Evolutionary conservation across 352 stramenopile species (phyloP).

Genomic region (Globisporangium echinulatum): DNA sequence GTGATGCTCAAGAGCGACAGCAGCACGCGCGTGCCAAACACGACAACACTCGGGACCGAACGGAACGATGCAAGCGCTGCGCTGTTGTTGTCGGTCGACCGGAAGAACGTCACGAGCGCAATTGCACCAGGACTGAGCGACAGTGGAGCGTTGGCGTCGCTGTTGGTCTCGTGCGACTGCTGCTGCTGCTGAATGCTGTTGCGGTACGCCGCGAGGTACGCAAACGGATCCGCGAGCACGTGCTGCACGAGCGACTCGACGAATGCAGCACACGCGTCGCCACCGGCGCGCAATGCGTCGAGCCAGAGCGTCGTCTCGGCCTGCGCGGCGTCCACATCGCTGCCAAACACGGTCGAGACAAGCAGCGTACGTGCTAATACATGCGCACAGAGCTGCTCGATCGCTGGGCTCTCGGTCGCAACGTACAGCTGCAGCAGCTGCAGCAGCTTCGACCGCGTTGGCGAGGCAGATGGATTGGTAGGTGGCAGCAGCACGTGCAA

Average conservation of each 20-base stretch:
- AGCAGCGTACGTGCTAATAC: constrained; percentile 56
- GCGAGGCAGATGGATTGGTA: constrained; percentile 1
- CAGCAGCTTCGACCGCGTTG: constrained; percentile 43
- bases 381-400: constrained; percentile 31
- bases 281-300: constrained; percentile 39
- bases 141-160: constrained; percentile 5
- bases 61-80: constrained; percentile 16
- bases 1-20: constrained; percentile 27
- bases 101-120: constrained; percentile 43
- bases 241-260: constrained; percentile 34
- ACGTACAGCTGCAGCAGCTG: constrained; percentile 63
- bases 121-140: constrained; percentile 38
- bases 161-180: not conserved
- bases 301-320: constrained; percentile 69
- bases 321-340: constrained; percentile 7
- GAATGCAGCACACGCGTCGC: constrained; percentile 33
- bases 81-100: not conserved
- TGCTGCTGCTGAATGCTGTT: not conserved
- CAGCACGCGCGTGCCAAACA: constrained; percentile 38
- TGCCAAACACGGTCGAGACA: constrained; percentile 52
- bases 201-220: constrained; percentile 29
- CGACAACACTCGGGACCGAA: constrained; percentile 19
- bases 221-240: constrained; percentile 41
- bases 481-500: constrained; percentile 46
- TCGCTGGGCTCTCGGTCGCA: constrained; percentile 22